These are phyloP conservation scores for Geranium brycei DNA, from an alignment of 345 rosid genomes.

Conservation along the genomic window DNA sequence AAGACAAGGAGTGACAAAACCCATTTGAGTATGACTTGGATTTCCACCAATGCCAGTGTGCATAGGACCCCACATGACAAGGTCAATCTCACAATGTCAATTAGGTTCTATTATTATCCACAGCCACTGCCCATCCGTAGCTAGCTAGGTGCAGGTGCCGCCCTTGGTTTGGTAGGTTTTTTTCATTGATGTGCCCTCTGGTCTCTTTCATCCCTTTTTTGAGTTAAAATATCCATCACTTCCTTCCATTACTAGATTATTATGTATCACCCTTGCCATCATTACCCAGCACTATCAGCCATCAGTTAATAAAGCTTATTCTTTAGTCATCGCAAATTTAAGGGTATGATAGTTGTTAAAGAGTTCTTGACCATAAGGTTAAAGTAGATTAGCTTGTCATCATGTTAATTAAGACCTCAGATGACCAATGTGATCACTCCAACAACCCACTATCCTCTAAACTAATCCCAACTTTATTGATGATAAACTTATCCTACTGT, in stretches of 20 bases:
- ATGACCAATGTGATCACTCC: neutral
- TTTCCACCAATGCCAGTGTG: slow-evolving; percentile 12
- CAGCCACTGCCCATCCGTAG: neutral
- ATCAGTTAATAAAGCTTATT: neutral
- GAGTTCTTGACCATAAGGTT: neutral
- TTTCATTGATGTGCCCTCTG: neutral
- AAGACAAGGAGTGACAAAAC: slow-evolving; percentile 13
- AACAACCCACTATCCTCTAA: neutral
- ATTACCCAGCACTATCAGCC: neutral
- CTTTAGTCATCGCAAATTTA: neutral
- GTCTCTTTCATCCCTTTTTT: neutral
- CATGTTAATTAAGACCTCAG: neutral
- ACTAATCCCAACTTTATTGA: neutral
- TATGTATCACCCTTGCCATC: neutral
- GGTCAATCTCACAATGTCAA: slow-evolving; percentile 10
- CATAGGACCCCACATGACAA: slow-evolving; percentile 9
- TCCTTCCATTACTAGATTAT: neutral
- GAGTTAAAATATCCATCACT: neutral
- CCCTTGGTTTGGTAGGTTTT: neutral
- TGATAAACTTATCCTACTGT: too few relatives aligned
- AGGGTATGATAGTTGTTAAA: neutral
- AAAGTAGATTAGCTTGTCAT: neutral
- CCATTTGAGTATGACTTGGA: slow-evolving; percentile 23
- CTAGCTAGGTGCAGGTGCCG: neutral
- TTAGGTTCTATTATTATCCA: neutral